Evolutionary conservation across 2,329 filamentous ascomycete genomes (phyloP), one percentile per base, ranked within the genome.

Genomic region (Beauveria medogensis): DNA sequence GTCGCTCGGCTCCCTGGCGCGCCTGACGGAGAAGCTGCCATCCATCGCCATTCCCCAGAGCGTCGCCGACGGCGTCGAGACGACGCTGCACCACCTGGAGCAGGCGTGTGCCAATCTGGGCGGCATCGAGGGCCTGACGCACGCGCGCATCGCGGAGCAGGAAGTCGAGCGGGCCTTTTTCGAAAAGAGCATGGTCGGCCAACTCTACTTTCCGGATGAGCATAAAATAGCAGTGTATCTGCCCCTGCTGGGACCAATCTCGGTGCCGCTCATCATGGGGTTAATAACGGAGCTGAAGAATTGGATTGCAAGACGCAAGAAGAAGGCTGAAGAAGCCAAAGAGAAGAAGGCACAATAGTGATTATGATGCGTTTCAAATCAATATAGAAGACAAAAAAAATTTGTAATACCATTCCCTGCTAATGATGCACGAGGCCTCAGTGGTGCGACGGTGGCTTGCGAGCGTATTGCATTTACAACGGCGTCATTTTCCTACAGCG

Each of bases 151-250:
- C 52, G 94, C 94, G 6, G 92, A 97, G 74, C 83, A 85, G 3
- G 91, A 95, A 70, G 93, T 92, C 0, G 94, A 99, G 72, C 86
- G 89, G 63, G 93, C 93, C 0, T 99, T 99, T 74, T 99, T 99
- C 67, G 94, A 99, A 75, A 96, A 96, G 75, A 96, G 90, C 70
- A 99, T 99, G 94, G 94, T 99, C 14, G 94, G 92, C 0, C 94
- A 97, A 76, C 87, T 97, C 2, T 99, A 97, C 74, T 99, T 99
- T 73, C 94, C 94, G 0, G 94, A 99, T 70, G 94, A 99, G 76
- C 94, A 99, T 74, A 99, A 97, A 74, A 85, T 99, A 26, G 94
- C 94, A 0, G 94, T 99, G 1, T 99, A 99, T 72, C 75, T 99
- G 67, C 94, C 94, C 1, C 77, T 99, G 12, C 76, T 99, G 46